Conservation (phyloP, 169 alveolate genomes). For the Eimeria necatrix region DNA sequence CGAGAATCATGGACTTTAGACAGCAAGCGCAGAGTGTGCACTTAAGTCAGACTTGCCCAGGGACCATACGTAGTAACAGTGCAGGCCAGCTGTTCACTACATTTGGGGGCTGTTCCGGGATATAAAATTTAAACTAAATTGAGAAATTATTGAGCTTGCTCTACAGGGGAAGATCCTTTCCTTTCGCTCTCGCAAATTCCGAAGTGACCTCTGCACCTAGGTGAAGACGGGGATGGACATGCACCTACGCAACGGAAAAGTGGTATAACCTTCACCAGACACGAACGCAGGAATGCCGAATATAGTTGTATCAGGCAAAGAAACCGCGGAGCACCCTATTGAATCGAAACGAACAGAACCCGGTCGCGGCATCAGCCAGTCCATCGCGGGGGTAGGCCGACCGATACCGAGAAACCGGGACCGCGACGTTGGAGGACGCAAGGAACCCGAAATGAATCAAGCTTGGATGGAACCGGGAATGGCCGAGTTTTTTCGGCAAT, state of each 20-base stretch:
- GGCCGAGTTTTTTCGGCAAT: background rate
- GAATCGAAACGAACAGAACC: background rate
- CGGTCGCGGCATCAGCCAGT: slow-evolving; percentile 1
- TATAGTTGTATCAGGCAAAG: background rate
- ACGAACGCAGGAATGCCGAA: background rate
- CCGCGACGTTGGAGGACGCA: slow-evolving; percentile 3
- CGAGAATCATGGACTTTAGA: no score
- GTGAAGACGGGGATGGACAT: slow-evolving; percentile 17
- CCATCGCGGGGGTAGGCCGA: background rate
- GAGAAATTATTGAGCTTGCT: background rate
- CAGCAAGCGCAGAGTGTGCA: no score
- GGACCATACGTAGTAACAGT: no score
- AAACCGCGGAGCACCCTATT: background rate
- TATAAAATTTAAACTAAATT: no score
- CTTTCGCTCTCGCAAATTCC: background rate
- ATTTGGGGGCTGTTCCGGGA: no score
- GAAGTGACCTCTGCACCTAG: background rate
- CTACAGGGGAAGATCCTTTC: background rate
- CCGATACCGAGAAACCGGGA: background rate
- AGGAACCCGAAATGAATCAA: background rate
- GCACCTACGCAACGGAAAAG: slow-evolving; percentile 26
- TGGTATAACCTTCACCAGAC: slow-evolving; percentile 2
- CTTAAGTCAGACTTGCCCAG: no score
- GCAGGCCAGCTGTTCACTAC: no score
- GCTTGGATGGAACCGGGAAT: no score